A percentile compares a stretch with the other conserved stretches of the same genome.
Evolutionary conservation across 2,329 filamentous ascomycete species (phyloP).

Genomic region (Colletotrichum sp.): DNA sequence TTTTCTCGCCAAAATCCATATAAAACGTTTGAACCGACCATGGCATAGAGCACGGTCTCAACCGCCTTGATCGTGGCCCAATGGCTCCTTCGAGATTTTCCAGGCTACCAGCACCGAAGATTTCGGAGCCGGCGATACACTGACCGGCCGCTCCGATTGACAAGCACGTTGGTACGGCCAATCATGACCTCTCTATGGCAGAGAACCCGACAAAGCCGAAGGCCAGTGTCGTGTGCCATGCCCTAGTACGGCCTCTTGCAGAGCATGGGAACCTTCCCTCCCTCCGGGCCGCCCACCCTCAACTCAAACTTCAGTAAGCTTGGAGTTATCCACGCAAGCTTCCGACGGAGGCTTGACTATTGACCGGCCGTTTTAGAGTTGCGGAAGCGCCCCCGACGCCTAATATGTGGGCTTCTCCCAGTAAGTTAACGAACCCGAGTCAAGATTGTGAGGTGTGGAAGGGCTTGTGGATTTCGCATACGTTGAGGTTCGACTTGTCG

Average conservation of each 20-base stretch:
- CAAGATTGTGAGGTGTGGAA: fast-evolving
- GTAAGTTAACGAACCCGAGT: not conserved
- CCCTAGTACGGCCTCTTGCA: not conserved
- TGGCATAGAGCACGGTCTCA: fast-evolving
- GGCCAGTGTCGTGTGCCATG: not conserved
- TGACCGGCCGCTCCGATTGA: not conserved
- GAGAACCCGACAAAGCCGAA: not conserved
- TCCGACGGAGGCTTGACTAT: not conserved
- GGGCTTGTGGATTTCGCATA: not conserved
- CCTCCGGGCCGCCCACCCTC: not conserved
- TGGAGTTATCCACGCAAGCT: not conserved
- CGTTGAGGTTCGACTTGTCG: not conserved
- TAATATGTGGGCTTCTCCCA: fast-evolving
- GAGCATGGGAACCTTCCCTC: not conserved
- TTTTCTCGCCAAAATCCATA: fast-evolving
- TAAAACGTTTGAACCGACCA: fast-evolving
- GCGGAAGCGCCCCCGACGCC: not conserved
- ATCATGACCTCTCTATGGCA: not conserved
- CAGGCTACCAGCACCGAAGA: not conserved
- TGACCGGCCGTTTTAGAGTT: not conserved
- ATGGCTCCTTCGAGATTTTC: fast-evolving
- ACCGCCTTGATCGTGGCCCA: not conserved
- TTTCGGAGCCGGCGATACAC: not conserved
- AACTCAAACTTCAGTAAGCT: not conserved
- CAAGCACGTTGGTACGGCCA: not conserved